Percentiles rank a stretch among this genome's conserved stretches.
Evolutionary conservation across 352 stramenopile species (phyloP).

Genomic region (Blastocystis sp.): DNA sequence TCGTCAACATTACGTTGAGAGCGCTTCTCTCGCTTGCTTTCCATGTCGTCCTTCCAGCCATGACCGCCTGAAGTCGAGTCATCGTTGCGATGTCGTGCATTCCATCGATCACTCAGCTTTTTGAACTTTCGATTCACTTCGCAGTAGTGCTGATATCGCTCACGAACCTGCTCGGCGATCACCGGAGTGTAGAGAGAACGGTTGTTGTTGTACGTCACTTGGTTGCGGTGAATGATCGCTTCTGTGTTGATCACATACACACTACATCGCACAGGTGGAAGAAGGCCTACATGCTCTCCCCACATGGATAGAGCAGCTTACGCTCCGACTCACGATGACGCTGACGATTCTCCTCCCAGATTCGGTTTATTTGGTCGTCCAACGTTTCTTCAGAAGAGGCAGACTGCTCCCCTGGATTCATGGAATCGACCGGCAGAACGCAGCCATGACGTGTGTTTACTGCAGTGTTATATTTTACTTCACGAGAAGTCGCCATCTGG

Average conservation of each 20-base stretch:
- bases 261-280: background rate
- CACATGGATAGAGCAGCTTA: background rate
- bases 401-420: background rate
- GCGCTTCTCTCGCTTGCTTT: constrained; percentile 11
- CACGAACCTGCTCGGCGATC: background rate
- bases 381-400: background rate
- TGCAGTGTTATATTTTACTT: background rate
- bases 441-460: background rate
- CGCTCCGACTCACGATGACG: constrained; percentile 17
- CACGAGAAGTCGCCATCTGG: background rate
- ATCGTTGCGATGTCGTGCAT: background rate
- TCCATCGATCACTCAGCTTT: background rate
- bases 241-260: background rate
- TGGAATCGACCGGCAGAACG: background rate
- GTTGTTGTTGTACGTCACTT: background rate
- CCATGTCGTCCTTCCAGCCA: constrained; percentile 23
- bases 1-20: background rate
- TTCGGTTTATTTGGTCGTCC: background rate
- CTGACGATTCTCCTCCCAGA: constrained; percentile 35
- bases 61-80: background rate
- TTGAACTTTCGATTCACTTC: background rate
- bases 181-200: background rate
- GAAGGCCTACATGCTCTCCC: background rate
- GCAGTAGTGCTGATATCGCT: background rate
- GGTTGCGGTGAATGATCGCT: constrained; percentile 11